Evolutionary conservation across 176 grass and related monocot species (phyloP).

Genomic region (Metroxylon sagu): DNA sequence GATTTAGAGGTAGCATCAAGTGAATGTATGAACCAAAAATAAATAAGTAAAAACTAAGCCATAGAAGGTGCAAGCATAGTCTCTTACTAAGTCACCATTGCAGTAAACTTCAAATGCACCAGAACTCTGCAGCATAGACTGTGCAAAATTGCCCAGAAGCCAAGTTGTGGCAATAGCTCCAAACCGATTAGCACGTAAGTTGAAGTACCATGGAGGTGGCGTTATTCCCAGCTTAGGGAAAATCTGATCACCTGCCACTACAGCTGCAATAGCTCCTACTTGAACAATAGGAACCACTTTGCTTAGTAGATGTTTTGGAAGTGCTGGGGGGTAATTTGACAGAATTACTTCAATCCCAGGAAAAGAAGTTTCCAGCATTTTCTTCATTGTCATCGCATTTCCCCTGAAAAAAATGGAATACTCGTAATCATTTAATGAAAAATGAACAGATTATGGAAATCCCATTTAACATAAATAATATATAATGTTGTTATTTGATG

Average conservation of each 20-base stretch:
- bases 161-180: conserved; percentile 82
- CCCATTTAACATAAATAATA: too few relatives aligned
- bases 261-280: conserved; percentile 66
- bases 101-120: conserved; percentile 97
- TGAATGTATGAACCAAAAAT: too few relatives aligned
- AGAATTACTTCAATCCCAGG: conserved; percentile 72
- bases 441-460: background rate
- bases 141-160: conserved; percentile 84
- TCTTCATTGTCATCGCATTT: conserved; percentile 77
- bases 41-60: too few relatives aligned
- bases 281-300: conserved; percentile 86
- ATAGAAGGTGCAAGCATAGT: background rate
- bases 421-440: background rate
- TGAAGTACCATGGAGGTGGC: conserved; percentile 77
- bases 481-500: too few relatives aligned
- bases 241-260: conserved; percentile 92
- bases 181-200: conserved; percentile 86
- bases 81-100: conserved; percentile 81
- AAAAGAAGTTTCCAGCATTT: conserved; percentile 75
- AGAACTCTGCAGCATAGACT: conserved; percentile 83
- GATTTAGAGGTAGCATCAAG: conserved; percentile 4
- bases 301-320: conserved; percentile 68
- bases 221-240: conserved; percentile 89
- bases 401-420: conserved; percentile 51
- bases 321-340: conserved; percentile 83